Evolutionary conservation across 331 rosid genomes (phyloP).

Genomic region (Spiraea crenata): DNA sequence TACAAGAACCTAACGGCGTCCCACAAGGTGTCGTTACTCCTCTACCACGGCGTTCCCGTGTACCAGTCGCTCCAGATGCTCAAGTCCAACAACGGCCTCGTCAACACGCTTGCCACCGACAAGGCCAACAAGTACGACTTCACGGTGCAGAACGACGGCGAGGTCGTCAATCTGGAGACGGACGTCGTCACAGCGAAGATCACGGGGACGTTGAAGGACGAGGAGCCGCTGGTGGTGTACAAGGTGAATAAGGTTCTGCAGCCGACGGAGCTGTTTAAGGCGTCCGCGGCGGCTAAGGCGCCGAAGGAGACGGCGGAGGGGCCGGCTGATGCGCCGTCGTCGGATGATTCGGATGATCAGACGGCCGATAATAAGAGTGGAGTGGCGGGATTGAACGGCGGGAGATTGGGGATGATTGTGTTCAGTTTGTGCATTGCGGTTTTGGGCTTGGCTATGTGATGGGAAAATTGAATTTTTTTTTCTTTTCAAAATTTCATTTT

Average conservation of each 20-base stretch:
- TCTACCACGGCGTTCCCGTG: slow-evolving; percentile 74
- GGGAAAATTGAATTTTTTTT: neutral
- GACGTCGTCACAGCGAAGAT: slow-evolving; percentile 53
- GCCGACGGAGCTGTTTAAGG: slow-evolving; percentile 77
- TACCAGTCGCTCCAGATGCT: slow-evolving; percentile 72
- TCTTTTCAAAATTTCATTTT: neutral
- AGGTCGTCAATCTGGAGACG: slow-evolving; percentile 64
- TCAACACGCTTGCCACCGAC: slow-evolving; percentile 82
- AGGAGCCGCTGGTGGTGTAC: slow-evolving; percentile 77
- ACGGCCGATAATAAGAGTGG: slow-evolving; percentile 54
- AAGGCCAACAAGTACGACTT: slow-evolving; percentile 77
- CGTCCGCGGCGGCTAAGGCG: slow-evolving; percentile 23
- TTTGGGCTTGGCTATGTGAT: slow-evolving; percentile 14
- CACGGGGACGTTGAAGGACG: slow-evolving; percentile 67
- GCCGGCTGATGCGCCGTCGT: slow-evolving; percentile 43
- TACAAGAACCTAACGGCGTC: slow-evolving; percentile 72
- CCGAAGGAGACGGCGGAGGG: slow-evolving; percentile 39
- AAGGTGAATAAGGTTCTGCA: slow-evolving; percentile 65
- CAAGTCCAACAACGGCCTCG: slow-evolving; percentile 64
- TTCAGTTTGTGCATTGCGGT: slow-evolving; percentile 48
- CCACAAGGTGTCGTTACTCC: slow-evolving; percentile 49
- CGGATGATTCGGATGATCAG: slow-evolving; percentile 48
- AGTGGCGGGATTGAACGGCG: slow-evolving; percentile 31
- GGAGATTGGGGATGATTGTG: slow-evolving; percentile 40
- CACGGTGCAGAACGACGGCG: slow-evolving; percentile 72